Conservation (phyloP, 352 stramenopile genomes). For the Phytophthora macrochlamydospora region DNA sequence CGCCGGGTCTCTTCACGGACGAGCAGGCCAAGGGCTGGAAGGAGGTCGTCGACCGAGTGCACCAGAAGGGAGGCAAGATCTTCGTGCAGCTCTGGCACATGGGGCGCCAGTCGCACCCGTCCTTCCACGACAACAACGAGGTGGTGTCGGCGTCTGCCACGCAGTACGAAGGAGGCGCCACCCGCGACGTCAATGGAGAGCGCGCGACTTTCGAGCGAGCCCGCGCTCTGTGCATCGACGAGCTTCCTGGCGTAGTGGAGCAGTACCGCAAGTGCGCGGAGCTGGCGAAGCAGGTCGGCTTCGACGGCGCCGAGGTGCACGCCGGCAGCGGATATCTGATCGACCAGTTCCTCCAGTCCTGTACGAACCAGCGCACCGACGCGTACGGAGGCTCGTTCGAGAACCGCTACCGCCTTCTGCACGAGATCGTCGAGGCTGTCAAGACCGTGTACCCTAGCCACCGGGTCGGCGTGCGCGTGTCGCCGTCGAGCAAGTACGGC, state of each 20-base stretch:
- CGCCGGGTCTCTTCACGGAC: constrained; percentile 48
- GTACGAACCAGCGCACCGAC: constrained; percentile 80
- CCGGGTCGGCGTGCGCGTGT: constrained; percentile 37
- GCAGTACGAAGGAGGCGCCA: constrained; percentile 23
- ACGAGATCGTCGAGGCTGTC: constrained; percentile 65
- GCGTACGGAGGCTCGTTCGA: constrained; percentile 82
- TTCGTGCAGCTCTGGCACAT: constrained; percentile 88
- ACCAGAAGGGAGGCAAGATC: constrained; percentile 76
- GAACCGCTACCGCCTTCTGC: constrained; percentile 72
- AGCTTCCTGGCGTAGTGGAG: constrained; percentile 59
- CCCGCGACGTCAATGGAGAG: constrained; percentile 28
- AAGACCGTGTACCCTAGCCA: constrained; percentile 34
- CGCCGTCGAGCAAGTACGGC: constrained; percentile 34
- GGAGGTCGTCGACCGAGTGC: constrained; percentile 57
- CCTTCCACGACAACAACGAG: constrained; percentile 51
- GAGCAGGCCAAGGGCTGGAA: constrained; percentile 53
- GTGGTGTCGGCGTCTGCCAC: constrained; percentile 49
- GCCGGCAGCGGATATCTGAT: constrained; percentile 90
- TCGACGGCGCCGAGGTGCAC: constrained; percentile 53
- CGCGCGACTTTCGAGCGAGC: constrained; percentile 20
- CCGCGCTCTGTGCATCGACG: constrained; percentile 29
- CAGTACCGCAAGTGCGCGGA: constrained; percentile 73
- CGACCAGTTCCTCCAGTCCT: constrained; percentile 54
- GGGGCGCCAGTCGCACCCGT: constrained; percentile 64
- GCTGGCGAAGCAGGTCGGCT: constrained; percentile 80